phyloP scores from a whole-genome alignment of 306 rosid species.

The Vachellia pachyceras region DNA sequence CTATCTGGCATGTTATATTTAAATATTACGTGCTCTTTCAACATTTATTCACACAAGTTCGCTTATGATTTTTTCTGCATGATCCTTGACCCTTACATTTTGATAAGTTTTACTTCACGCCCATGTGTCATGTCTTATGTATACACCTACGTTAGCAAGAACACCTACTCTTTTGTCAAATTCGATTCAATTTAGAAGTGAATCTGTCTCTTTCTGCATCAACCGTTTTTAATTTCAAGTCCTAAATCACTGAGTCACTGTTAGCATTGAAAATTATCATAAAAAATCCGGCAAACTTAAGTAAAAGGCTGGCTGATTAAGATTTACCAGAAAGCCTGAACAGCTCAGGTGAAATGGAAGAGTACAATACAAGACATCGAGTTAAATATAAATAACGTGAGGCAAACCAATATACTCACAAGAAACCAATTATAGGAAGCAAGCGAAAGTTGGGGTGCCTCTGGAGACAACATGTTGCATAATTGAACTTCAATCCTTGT shows the following conservation, averaged over 20 bases:
- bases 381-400: constrained; percentile 31
- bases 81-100: constrained; percentile 26
- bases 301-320: not conserved
- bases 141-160: constrained; percentile 4
- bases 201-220: not conserved
- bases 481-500: constrained; percentile 93
- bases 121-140: constrained; percentile 1
- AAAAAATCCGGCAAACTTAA: constrained; percentile 8
- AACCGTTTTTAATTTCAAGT: not conserved
- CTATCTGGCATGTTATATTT: constrained; percentile 13
- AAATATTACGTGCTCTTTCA: not conserved
- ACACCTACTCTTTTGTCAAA: constrained; percentile 2
- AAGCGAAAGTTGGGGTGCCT: constrained; percentile 83
- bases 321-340: constrained; percentile 14
- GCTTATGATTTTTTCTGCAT: constrained; percentile 23
- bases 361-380: constrained; percentile 6
- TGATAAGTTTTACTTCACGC: not conserved
- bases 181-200: constrained; percentile 24
- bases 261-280: constrained; percentile 11
- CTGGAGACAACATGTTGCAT: constrained; percentile 94
- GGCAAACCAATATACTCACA: constrained; percentile 57
- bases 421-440: constrained; percentile 84
- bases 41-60: constrained; percentile 8
- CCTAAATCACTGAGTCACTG: constrained; percentile 1
- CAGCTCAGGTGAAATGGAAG: constrained; percentile 4